Conservation (phyloP, 805 yeast species). For the Cyberlindnera meyerae region DNA sequence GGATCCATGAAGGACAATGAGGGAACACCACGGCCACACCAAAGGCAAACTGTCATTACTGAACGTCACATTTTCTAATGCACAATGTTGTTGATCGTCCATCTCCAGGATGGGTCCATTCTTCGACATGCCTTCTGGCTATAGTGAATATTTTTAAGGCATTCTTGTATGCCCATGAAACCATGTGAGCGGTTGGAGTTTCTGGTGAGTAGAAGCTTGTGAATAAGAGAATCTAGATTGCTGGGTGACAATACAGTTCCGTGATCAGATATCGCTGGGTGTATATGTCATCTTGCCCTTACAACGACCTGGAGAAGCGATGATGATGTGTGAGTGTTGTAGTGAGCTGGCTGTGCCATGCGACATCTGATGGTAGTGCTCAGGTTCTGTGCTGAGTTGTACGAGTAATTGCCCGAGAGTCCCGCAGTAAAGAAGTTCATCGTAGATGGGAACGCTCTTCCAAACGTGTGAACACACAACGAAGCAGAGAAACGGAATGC, state of each 20-base stretch:
- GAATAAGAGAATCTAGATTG: no score
- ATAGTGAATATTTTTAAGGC: constrained; percentile 30
- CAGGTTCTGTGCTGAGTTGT: constrained; percentile 55
- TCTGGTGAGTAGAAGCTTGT: no score
- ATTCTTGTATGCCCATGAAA: constrained; percentile 25
- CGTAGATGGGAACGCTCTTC: constrained; percentile 26
- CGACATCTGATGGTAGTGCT: constrained; percentile 43
- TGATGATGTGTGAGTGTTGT: no score
- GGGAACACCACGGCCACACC: constrained; percentile 32
- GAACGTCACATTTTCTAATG: constrained; percentile 59
- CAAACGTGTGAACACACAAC: no score
- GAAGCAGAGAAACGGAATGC: constrained; percentile 22
- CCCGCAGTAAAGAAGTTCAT: constrained; percentile 36
- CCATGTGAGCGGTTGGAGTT: no score
- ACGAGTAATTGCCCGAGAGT: constrained; percentile 31
- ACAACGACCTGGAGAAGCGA: no score
- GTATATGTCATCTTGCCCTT: no score
- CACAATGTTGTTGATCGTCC: constrained; percentile 28
- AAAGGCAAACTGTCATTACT: constrained; percentile 40
- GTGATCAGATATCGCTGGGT: no score
- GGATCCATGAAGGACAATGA: constrained; percentile 39
- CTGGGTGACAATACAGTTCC: no score
- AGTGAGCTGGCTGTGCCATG: no score
- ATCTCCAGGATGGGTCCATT: no score
- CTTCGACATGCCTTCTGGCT: constrained; percentile 33